phyloP scores from a whole-genome alignment of 148 eudicot genomes.

The Polygonum aviculare region DNA sequence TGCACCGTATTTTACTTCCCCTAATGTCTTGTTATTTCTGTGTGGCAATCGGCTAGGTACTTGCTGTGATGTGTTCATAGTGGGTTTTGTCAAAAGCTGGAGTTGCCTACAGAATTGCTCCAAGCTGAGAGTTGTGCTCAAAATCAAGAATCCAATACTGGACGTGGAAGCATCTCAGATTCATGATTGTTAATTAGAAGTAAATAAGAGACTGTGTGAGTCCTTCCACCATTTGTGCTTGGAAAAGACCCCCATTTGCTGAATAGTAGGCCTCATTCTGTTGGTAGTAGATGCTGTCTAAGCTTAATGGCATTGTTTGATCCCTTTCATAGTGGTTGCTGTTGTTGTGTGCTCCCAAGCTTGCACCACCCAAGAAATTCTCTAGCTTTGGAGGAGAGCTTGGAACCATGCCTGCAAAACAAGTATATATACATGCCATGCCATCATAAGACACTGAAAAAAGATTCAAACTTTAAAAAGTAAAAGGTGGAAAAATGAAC shows the following conservation, averaged over 20 bases:
- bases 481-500: background rate
- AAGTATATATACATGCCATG: background rate
- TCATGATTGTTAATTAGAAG: too few species aligned
- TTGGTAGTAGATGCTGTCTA: conserved; percentile 48
- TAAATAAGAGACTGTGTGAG: too few species aligned
- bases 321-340: conserved; percentile 28
- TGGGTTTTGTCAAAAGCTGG: too few species aligned
- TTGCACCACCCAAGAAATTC: conserved; percentile 69
- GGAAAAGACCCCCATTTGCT: background rate
- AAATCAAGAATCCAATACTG: too few species aligned
- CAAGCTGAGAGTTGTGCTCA: too few species aligned
- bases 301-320: conserved; percentile 29
- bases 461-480: conserved; percentile 1
- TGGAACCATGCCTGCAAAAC: conserved; percentile 40
- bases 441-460: background rate
- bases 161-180: too few species aligned
- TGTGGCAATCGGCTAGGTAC: too few species aligned
- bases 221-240: background rate
- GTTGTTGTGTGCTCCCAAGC: conserved; percentile 41
- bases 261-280: conserved; percentile 12
- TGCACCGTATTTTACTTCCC: too few species aligned
- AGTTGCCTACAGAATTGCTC: too few species aligned
- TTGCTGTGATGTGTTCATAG: too few species aligned
- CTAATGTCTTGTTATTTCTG: too few species aligned
- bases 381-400: conserved; percentile 62